Conservation (phyloP, 495 filamentous ascomycete genomes). For the Chaetomium cochliodes region DNA sequence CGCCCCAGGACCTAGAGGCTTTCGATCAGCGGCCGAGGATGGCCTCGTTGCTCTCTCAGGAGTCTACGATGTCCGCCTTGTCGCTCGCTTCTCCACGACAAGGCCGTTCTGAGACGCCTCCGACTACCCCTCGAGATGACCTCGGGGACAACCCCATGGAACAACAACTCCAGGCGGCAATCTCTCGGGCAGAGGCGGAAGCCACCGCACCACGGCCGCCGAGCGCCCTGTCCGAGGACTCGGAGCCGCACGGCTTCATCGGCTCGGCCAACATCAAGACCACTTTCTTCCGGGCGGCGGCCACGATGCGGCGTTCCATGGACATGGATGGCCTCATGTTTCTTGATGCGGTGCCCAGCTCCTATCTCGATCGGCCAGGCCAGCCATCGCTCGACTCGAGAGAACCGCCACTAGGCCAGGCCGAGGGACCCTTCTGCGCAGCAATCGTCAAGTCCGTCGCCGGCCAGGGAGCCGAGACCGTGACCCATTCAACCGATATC, state of each 20-base stretch:
- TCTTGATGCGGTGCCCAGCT: conserved; percentile 45
- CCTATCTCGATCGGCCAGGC: conserved; percentile 24
- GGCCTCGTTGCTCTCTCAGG: conserved; percentile 29
- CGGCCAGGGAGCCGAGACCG: conserved; percentile 15
- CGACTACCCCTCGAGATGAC: conserved; percentile 26
- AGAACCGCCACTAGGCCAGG: neutral
- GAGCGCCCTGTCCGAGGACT: neutral
- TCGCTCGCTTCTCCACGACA: neutral
- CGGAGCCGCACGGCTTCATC: conserved; percentile 28
- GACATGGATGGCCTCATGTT: conserved; percentile 52
- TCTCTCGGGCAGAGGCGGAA: neutral
- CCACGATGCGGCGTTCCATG: conserved; percentile 49
- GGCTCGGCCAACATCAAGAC: conserved; percentile 38
- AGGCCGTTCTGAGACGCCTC: conserved; percentile 17
- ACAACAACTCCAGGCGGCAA: conserved; percentile 19
- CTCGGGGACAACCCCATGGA: conserved; percentile 20
- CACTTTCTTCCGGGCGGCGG: conserved; percentile 45
- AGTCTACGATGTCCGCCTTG: conserved; percentile 14
- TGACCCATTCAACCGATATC: conserved; percentile 21
- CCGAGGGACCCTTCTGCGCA: conserved; percentile 27
- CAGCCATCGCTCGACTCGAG: conserved; percentile 13
- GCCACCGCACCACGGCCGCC: neutral
- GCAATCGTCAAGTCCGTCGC: conserved; percentile 27
- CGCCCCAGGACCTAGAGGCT: neutral
- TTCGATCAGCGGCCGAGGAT: conserved; percentile 7